Base-by-base conservation (phyloP, 2,329 filamentous ascomycete genomes). In the Bipolaris gigantea region DNA sequence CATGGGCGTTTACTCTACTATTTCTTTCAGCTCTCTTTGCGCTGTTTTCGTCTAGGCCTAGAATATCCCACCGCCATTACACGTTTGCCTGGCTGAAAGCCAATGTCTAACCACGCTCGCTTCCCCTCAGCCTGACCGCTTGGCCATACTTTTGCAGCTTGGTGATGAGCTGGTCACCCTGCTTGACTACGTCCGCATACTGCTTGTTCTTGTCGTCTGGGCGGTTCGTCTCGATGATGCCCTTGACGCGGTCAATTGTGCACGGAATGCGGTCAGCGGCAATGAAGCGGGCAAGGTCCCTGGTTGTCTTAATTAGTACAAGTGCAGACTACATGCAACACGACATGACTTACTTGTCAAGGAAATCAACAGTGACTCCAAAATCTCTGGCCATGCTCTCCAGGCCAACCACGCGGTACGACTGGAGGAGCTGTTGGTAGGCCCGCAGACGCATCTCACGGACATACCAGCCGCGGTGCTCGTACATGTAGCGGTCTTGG, bases 171-270 rank as follows among this genome's bases (percentile, higher is more conserved):
- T 96, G 90, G 76, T 99, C 94, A 30, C 94, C 94, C 75, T 97
- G 94, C 80, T 94, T 94, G 57, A 99, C 92, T 34, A 97, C 92
- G 68, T 99, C 94, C 67, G 92, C 89, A 78, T 99, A 99, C 80
- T 99, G 94, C 84, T 96, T 97, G 83, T 97, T 97, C 87, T 99
- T 99, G 80, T 96, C 92, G 74, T 97, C 94, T 8, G 93, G 92
- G 50, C 94, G 85, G 80, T 97, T 97, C 40, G 94, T 99, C 83
- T 97, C 94, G 69, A 99, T 97, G 65, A 97, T 89, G 63, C 93
- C 94, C 55, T 92, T 90, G 61, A 99, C 94, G 50, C 94, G 90
- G 78, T 99, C 94, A 67, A 99, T 97, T 21, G 92, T 97, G 82
- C 94, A 97, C 48, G 92, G 88, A 70, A 99, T 93, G 66, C 93